Conservation (phyloP, 805 yeast genomes). For the Candida sanyiensis region DNA sequence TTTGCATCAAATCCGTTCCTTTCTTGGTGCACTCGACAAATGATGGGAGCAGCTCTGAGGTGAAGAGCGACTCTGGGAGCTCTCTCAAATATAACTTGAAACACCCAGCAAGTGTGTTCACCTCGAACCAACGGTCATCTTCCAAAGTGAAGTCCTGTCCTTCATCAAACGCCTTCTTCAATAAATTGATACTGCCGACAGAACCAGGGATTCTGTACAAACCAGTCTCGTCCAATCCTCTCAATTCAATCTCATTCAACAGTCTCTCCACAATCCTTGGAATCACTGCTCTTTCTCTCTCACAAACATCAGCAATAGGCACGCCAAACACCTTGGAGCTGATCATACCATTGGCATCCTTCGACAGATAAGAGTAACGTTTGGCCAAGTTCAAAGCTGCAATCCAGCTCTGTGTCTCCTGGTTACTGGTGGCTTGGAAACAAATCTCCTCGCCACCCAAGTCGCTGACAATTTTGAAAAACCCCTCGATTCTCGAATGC, state of each 20-base stretch:
- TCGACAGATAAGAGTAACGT: conserved; percentile 38
- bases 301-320: conserved; percentile 72
- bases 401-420: conserved; percentile 74
- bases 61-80: conserved; percentile 76
- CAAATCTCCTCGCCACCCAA: conserved; percentile 46
- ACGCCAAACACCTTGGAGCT: conserved; percentile 73
- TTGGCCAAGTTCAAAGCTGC: conserved; percentile 35
- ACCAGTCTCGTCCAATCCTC: conserved; percentile 89
- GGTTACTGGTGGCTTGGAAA: conserved; percentile 59
- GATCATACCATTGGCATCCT: conserved; percentile 33
- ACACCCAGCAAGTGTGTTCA: conserved; percentile 84
- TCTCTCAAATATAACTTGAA: conserved; percentile 81
- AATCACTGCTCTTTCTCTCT: conserved; percentile 53
- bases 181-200: conserved; percentile 47
- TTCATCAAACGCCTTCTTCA: conserved; percentile 50
- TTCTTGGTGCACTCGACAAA: conserved; percentile 40
- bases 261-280: conserved; percentile 66
- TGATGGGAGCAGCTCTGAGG: conserved; percentile 56
- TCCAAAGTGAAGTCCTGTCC: conserved; percentile 41
- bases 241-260: conserved; percentile 70
- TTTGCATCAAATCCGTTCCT: conserved; percentile 29
- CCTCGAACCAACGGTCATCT: conserved; percentile 63
- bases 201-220: conserved; percentile 73
- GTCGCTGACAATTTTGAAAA: conserved; percentile 39
- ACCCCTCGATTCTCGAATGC: conserved; percentile 33